A percentile compares a stretch with the other conserved stretches of the same genome.
These are phyloP conservation scores for Platanthera guangdongensis DNA, from an alignment of 106 monocot genomes.

Conservation along the genomic window DNA sequence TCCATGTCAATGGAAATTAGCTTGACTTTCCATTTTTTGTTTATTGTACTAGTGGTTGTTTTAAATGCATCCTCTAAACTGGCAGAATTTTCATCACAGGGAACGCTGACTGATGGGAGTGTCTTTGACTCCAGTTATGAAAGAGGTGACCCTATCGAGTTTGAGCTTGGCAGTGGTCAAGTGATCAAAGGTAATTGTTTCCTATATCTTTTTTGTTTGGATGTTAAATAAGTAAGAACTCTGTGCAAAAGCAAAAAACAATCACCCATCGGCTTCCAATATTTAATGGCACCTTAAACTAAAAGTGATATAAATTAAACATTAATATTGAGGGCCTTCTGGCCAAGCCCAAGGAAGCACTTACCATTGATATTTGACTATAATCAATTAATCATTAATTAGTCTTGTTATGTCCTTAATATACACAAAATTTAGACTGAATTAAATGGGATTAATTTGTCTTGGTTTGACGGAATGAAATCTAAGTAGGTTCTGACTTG, in stretches of 20 bases:
- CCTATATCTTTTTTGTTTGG: background rate
- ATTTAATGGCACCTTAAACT: no score
- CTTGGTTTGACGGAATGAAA: no score
- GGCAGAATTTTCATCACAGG: constrained; percentile 25
- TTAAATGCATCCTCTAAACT: background rate
- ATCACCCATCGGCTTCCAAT: no score
- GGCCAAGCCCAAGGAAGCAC: no score
- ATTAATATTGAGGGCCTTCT: no score
- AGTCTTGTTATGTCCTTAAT: no score
- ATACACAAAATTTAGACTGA: no score
- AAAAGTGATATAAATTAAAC: no score
- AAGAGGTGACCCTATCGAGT: constrained; percentile 96
- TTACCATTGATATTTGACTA: no score
- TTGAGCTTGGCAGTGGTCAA: constrained; percentile 92
- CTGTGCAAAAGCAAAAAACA: background rate
- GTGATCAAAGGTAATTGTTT: constrained; percentile 82
- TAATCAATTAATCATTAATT: no score
- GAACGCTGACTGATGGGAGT: constrained; percentile 75
- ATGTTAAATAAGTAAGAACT: background rate
- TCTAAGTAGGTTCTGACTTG: no score
- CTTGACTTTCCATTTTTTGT: background rate
- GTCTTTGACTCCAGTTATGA: constrained; percentile 98
- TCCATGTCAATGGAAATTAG: background rate
- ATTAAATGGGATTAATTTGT: no score
- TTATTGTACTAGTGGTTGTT: background rate